Evolutionary conservation across 2,329 filamentous ascomycete species (phyloP).

Genomic region (Rhynchosporium secalis): DNA sequence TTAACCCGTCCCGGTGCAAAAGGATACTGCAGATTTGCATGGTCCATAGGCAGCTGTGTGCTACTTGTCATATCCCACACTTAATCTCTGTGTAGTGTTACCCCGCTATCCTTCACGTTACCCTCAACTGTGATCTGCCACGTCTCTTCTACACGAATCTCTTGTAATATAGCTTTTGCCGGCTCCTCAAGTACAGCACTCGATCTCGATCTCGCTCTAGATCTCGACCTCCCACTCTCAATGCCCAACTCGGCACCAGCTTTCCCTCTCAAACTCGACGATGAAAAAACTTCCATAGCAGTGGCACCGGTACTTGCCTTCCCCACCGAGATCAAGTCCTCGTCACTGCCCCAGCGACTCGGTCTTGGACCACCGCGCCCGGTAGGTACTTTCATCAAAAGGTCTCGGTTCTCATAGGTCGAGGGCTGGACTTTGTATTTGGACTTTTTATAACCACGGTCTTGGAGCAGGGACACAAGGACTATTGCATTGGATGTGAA

Average conservation of each 20-base stretch:
- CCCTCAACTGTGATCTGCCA: constrained; percentile 33
- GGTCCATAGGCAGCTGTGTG: too few relatives aligned
- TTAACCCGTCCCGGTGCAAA: too few relatives aligned
- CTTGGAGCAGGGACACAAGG: constrained; percentile 85
- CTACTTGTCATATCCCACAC: not conserved
- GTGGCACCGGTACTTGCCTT: constrained; percentile 52
- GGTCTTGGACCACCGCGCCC: constrained; percentile 42
- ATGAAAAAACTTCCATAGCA: constrained; percentile 15
- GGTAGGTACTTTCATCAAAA: constrained; percentile 44
- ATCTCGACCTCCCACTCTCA: too few relatives aligned
- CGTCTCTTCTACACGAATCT: constrained; percentile 30
- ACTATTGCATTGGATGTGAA: constrained; percentile 87
- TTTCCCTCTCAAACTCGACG: constrained; percentile 1
- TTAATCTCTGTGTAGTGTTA: not conserved
- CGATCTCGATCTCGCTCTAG: constrained; percentile 12
- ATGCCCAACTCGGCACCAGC: constrained; percentile 23
- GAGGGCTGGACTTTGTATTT: constrained; percentile 58
- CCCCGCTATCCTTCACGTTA: constrained; percentile 8
- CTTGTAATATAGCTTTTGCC: constrained; percentile 37
- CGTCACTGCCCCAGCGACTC: constrained; percentile 77
- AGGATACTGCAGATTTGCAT: too few relatives aligned
- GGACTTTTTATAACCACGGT: constrained; percentile 83
- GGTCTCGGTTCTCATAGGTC: constrained; percentile 38
- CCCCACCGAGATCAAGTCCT: constrained; percentile 68
- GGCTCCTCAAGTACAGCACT: constrained; percentile 22